A percentile compares a stretch with the other conserved stretches of the same genome.
Evolutionary conservation across 169 alveolate species (phyloP).

Genomic region (Babesia bovis): DNA sequence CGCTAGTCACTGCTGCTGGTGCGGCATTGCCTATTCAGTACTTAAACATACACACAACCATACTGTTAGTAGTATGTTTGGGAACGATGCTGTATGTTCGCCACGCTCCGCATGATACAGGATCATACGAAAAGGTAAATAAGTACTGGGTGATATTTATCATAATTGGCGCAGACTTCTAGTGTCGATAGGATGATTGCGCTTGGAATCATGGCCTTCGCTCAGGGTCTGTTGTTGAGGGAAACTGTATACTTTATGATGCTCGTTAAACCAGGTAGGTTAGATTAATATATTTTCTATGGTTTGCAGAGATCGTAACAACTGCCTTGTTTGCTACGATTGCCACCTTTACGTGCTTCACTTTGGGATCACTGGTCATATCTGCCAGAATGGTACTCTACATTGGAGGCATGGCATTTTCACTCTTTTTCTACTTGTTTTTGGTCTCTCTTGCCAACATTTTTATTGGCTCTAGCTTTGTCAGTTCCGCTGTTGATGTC

Average conservation of each 20-base stretch:
- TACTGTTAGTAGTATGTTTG: background rate
- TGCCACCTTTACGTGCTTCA: constrained; percentile 51
- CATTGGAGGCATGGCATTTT: constrained; percentile 23
- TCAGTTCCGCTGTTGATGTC: constrained; percentile 1
- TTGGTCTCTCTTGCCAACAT: constrained; percentile 50
- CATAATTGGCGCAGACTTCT: background rate
- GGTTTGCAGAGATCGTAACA: constrained; percentile 37
- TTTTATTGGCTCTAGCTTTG: constrained; percentile 41
- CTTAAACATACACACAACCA: background rate
- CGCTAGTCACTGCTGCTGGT: constrained; percentile 23
- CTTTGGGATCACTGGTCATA: constrained; percentile 45
- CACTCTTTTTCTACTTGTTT: constrained; percentile 15
- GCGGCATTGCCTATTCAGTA: constrained; percentile 6
- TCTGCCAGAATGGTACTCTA: constrained; percentile 22
- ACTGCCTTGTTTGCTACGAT: constrained; percentile 52
- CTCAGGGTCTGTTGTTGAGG: constrained; percentile 30
- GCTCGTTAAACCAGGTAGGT: constrained; percentile 52
- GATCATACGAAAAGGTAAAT: constrained; percentile 2
- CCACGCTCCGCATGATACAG: background rate
- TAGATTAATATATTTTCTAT: background rate
- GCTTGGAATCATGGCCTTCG: constrained; percentile 7
- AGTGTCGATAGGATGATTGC: constrained; percentile 31
- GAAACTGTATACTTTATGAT: constrained; percentile 3
- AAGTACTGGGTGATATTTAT: background rate
- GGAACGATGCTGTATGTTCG: constrained; percentile 29